Evolutionary conservation across 1,139 yeast genomes (phyloP).

Genomic region (Debaryomyces psychrophilus): DNA sequence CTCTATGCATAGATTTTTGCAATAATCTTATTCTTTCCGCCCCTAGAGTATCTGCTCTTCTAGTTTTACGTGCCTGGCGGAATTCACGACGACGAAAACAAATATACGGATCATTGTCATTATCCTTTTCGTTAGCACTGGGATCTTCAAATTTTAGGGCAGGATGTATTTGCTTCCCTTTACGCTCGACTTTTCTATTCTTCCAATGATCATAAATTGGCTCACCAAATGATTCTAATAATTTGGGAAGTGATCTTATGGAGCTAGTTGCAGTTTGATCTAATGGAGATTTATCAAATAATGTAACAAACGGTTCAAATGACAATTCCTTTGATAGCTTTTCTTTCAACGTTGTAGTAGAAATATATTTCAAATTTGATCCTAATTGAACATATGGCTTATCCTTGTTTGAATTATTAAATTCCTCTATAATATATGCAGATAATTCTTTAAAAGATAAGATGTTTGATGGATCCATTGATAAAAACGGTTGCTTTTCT

Average conservation of each 20-base stretch:
- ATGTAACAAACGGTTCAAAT: slow-evolving; percentile 44
- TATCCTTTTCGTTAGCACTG: slow-evolving; percentile 73
- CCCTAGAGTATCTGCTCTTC: slow-evolving; percentile 91
- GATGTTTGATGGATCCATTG: slow-evolving; percentile 82
- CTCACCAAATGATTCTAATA: slow-evolving; percentile 68
- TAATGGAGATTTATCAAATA: slow-evolving; percentile 53
- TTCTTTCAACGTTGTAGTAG: slow-evolving; percentile 44
- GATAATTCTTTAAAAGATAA: slow-evolving; percentile 71
- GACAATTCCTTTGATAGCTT: slow-evolving; percentile 43
- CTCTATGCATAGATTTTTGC: slow-evolving; percentile 76
- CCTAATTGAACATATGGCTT: slow-evolving; percentile 35
- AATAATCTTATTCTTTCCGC: slow-evolving; percentile 80
- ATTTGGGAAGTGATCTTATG: slow-evolving; percentile 50
- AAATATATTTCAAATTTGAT: slow-evolving; percentile 36
- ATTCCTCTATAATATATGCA: slow-evolving; percentile 45
- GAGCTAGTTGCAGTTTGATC: slow-evolving; percentile 25
- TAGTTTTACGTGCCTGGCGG: slow-evolving; percentile 93
- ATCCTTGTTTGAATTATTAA: slow-evolving; percentile 27
- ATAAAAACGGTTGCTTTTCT: slow-evolving; percentile 84
- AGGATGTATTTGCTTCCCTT: slow-evolving; percentile 76
- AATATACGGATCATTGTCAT: slow-evolving; percentile 90
- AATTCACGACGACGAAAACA: slow-evolving; percentile 96
- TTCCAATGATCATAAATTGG: slow-evolving; percentile 83
- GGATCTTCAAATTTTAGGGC: slow-evolving; percentile 83
- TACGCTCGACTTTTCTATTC: slow-evolving; percentile 65